Base-by-base conservation (phyloP, 768 basidiomycete species). In the Gyrodon lividus region DNA sequence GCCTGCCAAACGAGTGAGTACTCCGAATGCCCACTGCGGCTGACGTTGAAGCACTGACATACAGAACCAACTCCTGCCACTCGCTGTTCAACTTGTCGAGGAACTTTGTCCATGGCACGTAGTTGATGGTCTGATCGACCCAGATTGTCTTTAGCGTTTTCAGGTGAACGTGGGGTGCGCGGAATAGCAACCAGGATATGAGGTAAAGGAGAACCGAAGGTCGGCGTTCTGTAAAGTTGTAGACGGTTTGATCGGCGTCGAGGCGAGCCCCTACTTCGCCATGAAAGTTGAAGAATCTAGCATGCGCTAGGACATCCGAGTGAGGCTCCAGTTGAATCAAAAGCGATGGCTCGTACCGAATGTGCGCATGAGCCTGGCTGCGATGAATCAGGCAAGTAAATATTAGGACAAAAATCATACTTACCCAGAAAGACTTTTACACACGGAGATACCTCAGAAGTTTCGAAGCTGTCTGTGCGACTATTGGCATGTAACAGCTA, bases 41-140 rank as follows among this genome's bases (percentile, higher is more conserved):
- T 9, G 17, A 26, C 26, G 12, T 31, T 24, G 28, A 23, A 19
- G 16, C 26, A 57, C 76, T 26, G 43, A 81, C 81, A 48, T 74
- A 76, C 31, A 78, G 72, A 19, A 73, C 74, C 39, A 79, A 72
- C 39, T 75, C 73, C 49, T 74, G 61, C 80, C 77, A 79, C 54
- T 82, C 76, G 6, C 67, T 64, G 26, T 68, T 71, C 17, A 80
- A 64, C 14, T 73, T 73, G 4, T 45, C 48, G 12, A 81, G 70
- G 44, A 76, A 74, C 8, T 68, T 59, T 3, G 60, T 55, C 77
- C 79, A 81, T 6, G 65, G 57, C 6, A 60, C 59, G 22, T 66
- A 54, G 33, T 72, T 69, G 52, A 78, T 67, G 8, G 73, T 66
- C 0, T 61, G 58, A 60, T 81, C 80, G 2, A 77, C 70, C 70